Evolutionary conservation across 164 flowering plant genomes (phyloP).

Genomic region (Tinospora cordifolia): DNA sequence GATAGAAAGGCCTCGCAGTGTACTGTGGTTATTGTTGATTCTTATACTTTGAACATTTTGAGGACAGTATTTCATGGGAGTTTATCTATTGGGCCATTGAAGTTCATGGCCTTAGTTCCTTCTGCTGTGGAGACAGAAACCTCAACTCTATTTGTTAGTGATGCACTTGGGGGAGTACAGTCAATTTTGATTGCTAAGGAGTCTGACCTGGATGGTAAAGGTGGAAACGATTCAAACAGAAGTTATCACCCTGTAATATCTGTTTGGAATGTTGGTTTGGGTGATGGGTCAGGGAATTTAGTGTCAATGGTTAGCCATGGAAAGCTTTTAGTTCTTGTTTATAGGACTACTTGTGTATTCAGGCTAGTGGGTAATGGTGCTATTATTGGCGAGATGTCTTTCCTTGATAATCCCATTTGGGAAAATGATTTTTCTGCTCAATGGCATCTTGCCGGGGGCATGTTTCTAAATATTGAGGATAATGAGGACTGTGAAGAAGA

Average conservation of each 20-base stretch:
- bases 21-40: conserved; percentile 69
- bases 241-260: conserved; percentile 24
- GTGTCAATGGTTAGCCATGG: conserved; percentile 45
- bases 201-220: conserved; percentile 29
- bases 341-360: conserved; percentile 51
- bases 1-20: conserved; percentile 41
- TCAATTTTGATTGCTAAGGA: conserved; percentile 42
- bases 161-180: conserved; percentile 52
- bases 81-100: conserved; percentile 55
- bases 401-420: conserved; percentile 35
- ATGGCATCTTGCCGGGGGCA: conserved; percentile 44
- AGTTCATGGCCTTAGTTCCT: conserved; percentile 52
- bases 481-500: conserved; percentile 13
- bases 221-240: conserved; percentile 23
- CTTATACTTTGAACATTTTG: conserved; percentile 60
- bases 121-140: conserved; percentile 34
- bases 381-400: conserved; percentile 51
- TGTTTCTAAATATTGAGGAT: conserved; percentile 39
- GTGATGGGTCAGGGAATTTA: conserved; percentile 27
- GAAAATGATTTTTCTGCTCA: conserved; percentile 21
- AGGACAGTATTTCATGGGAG: conserved; percentile 75
- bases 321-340: conserved; percentile 50
- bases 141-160: conserved; percentile 41
- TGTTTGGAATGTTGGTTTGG: conserved; percentile 27
- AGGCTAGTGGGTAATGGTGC: conserved; percentile 32